phyloP scores from a whole-genome alignment of 805 yeast genomes.

The Pichia kluyveri region DNA sequence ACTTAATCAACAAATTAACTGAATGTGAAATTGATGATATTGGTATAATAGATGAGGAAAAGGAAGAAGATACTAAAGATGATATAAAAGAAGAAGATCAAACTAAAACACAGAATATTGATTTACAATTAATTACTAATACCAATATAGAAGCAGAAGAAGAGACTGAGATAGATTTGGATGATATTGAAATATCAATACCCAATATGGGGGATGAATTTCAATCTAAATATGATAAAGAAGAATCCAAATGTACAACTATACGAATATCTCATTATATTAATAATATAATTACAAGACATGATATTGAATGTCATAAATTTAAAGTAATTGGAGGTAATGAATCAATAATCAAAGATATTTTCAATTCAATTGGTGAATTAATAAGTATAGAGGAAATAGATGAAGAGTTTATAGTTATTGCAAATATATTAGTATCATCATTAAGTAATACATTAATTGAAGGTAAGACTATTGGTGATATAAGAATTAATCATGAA shows the following conservation, averaged over 20 bases:
- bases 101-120: neutral
- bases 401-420: neutral
- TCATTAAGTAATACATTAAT: slow-evolving; percentile 14
- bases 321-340: neutral
- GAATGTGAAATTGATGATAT: neutral
- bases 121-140: no score
- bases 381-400: neutral
- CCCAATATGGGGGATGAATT: neutral
- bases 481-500: neutral
- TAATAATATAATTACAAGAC: slow-evolving; percentile 10
- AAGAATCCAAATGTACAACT: neutral
- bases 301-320: neutral
- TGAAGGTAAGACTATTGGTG: slow-evolving; percentile 11
- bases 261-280: slow-evolving; percentile 10
- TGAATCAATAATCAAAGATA: neutral
- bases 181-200: neutral
- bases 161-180: no score
- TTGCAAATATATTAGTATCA: neutral
- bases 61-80: neutral
- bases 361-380: slow-evolving; percentile 9
- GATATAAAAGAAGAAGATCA: neutral
- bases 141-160: no score
- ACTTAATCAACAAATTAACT: neutral
- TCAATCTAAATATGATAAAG: no score
- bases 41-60: neutral